Conservation (phyloP, 23 red algal species). For the Chondrus crispus region DNA sequence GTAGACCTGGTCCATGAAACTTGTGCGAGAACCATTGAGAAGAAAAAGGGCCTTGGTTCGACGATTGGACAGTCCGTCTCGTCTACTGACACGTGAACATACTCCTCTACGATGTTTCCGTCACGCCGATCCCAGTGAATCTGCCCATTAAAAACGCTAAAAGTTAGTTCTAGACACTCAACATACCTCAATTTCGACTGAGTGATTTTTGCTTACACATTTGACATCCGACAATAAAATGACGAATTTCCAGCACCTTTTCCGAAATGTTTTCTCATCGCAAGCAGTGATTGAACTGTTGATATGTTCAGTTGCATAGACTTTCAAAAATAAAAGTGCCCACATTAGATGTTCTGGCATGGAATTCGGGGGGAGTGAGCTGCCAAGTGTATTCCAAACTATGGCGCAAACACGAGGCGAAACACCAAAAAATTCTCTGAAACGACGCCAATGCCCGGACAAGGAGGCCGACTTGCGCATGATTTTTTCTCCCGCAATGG, state of each 20-base stretch:
- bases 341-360: constrained; percentile 8
- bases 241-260: background rate
- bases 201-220: too few species aligned
- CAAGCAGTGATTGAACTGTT: background rate
- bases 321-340: background rate
- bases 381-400: too few species aligned
- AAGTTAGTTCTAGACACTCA: too few species aligned
- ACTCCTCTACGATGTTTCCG: too few species aligned
- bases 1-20: background rate
- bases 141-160: too few species aligned
- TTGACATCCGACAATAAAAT: background rate
- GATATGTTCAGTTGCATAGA: background rate
- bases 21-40: background rate
- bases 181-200: too few species aligned
- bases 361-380: too few species aligned
- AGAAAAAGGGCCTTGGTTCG: background rate
- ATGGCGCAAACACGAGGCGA: background rate
- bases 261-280: background rate
- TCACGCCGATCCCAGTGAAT: too few species aligned
- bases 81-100: too few species aligned
- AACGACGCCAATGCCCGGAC: too few species aligned
- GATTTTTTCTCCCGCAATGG: too few species aligned
- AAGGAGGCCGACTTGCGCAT: too few species aligned
- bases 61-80: background rate
- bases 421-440: background rate